Evolutionary conservation across 1,284 basidiomycete species (phyloP).

Genomic region (Salmacisia buchloeana): DNA sequence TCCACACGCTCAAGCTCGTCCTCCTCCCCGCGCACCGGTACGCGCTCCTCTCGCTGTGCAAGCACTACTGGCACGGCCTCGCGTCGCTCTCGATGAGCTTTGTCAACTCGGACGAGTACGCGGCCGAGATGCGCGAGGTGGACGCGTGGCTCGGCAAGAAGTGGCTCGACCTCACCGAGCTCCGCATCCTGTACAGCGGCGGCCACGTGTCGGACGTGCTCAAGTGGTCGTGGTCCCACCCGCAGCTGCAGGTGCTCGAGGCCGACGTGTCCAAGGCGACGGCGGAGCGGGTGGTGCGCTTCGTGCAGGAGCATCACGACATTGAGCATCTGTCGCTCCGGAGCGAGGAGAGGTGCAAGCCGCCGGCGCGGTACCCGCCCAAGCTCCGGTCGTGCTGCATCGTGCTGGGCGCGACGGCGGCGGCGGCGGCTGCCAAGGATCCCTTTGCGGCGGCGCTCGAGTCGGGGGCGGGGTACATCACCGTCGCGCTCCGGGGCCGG

Average conservation of each 20-base stretch:
- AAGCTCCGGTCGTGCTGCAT: background rate
- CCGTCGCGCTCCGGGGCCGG: background rate
- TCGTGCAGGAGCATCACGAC: slow-evolving; percentile 1
- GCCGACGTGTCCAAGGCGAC: background rate
- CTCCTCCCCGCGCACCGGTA: background rate
- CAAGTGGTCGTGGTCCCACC: background rate
- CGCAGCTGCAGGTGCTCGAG: background rate
- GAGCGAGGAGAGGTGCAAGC: background rate
- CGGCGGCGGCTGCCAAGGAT: background rate
- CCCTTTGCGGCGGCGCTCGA: background rate
- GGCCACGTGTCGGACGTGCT: background rate
- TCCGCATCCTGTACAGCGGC: background rate
- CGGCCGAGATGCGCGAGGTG: slow-evolving; percentile 1
- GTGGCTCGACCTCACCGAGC: slow-evolving; percentile 1
- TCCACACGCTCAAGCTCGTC: background rate
- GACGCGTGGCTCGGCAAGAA: background rate
- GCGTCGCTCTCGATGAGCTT: background rate
- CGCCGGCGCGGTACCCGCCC: background rate
- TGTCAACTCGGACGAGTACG: background rate
- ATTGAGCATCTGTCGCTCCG: slow-evolving; percentile 2
- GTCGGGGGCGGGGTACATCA: background rate
- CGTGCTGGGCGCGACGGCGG: too few species aligned
- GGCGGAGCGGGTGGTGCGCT: background rate
- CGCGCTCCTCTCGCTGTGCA: background rate
- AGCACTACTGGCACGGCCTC: background rate